Evolutionary conservation across 1,284 basidiomycete genomes (phyloP).

Genomic region (Pyrrhoderma noxium): DNA sequence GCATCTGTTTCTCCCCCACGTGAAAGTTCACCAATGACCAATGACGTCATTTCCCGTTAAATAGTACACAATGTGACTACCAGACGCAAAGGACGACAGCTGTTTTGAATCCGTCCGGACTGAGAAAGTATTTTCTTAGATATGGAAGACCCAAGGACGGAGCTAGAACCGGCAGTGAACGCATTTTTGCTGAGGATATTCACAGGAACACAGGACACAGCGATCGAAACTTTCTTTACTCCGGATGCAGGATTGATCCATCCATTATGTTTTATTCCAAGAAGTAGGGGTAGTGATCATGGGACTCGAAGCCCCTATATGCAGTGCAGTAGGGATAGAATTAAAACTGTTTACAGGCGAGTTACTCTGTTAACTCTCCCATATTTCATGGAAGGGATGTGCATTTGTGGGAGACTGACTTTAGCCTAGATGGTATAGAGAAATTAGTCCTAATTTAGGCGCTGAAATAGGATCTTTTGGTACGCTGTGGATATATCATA

Average conservation of each 20-base stretch:
- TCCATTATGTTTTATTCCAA: conserved; percentile 40
- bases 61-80: too few relatives aligned
- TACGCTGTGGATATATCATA: too few relatives aligned
- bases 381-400: conserved; percentile 3
- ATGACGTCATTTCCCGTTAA: too few relatives aligned
- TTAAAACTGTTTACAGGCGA: conserved; percentile 50
- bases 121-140: too few relatives aligned
- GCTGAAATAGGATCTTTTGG: conserved; percentile 37
- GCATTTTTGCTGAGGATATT: conserved; percentile 37
- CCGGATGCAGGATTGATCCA: conserved; percentile 47
- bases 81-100: too few relatives aligned
- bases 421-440: conserved; percentile 46
- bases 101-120: too few relatives aligned
- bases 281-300: too few relatives aligned
- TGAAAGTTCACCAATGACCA: too few relatives aligned
- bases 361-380: too few relatives aligned
- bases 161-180: conserved; percentile 39
- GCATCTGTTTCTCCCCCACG: too few relatives aligned
- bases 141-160: conserved; percentile 50
- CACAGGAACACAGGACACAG: conserved; percentile 42
- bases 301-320: conserved; percentile 23
- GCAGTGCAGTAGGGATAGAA: conserved; percentile 39
- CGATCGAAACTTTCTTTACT: conserved; percentile 42
- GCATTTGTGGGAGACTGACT: background rate
- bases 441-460: conserved; percentile 44